Evolutionary conservation across 257 asterid species (phyloP).

Genomic region (Solanum chilense): DNA sequence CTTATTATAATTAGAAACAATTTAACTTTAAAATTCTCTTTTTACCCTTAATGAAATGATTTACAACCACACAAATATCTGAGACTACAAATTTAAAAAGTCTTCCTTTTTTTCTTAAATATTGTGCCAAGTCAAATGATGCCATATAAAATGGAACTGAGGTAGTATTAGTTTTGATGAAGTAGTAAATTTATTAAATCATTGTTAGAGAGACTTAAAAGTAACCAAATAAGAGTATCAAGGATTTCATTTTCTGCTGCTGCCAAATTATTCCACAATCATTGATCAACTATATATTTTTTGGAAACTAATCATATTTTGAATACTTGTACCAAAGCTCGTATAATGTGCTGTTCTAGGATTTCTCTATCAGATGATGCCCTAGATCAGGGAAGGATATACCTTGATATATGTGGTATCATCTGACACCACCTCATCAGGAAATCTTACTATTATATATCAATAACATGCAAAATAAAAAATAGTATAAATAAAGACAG

Average conservation of each 20-base stretch:
- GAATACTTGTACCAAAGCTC: not conserved
- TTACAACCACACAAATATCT: too few species aligned
- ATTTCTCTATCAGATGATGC: not conserved
- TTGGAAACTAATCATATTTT: too few species aligned
- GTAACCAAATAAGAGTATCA: not conserved
- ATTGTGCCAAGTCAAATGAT: too few species aligned
- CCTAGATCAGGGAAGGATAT: not conserved
- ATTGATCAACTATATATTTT: too few species aligned
- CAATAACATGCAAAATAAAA: not conserved
- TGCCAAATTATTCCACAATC: too few species aligned
- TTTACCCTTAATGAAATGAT: too few species aligned
- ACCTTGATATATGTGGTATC: not conserved
- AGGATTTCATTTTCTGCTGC: not conserved
- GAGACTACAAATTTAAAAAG: too few species aligned
- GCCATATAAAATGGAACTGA: too few species aligned
- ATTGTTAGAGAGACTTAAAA: not conserved
- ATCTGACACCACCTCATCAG: not conserved
- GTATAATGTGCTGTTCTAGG: not conserved
- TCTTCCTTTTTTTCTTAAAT: too few species aligned
- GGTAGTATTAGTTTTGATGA: not conserved
- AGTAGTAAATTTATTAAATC: not conserved
- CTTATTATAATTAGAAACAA: too few species aligned
- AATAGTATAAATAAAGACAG: not conserved
- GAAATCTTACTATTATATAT: not conserved
- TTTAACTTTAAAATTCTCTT: too few species aligned